These are phyloP conservation scores for Colletotrichum navitas DNA, from an alignment of 2,329 filamentous ascomycete species.

Conservation along the genomic window DNA sequence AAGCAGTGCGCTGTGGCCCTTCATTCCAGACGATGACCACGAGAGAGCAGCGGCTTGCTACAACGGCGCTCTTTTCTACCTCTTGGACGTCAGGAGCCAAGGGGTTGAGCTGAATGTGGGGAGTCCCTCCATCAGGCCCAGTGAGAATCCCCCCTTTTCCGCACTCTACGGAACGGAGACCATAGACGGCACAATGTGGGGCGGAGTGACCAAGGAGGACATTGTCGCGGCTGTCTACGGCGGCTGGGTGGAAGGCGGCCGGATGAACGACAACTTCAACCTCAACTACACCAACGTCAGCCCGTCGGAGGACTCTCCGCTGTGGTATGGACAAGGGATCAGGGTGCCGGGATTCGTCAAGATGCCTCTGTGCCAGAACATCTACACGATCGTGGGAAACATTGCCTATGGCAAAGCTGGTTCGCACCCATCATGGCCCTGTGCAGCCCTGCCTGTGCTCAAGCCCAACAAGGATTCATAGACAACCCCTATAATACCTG, in stretches of 20 bases:
- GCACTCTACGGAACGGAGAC: slow-evolving; percentile 2
- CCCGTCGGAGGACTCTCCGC: neutral
- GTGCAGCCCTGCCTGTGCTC: neutral
- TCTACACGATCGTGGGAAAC: neutral
- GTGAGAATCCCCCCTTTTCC: slow-evolving; percentile 4
- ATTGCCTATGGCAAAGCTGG: neutral
- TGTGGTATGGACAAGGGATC: neutral
- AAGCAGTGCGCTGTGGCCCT: slow-evolving; percentile 18
- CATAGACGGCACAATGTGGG: slow-evolving; percentile 6
- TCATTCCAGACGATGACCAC: slow-evolving; percentile 9
- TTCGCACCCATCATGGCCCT: neutral
- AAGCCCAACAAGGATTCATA: neutral
- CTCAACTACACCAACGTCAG: neutral
- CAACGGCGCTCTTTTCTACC: slow-evolving; percentile 15
- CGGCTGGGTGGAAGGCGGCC: slow-evolving; percentile 10
- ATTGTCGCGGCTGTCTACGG: slow-evolving; percentile 18
- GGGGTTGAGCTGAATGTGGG: slow-evolving; percentile 11
- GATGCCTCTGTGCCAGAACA: neutral
- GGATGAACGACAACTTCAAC: slow-evolving; percentile 16
- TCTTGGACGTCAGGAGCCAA: slow-evolving; percentile 10
- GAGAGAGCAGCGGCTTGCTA: slow-evolving; percentile 19
- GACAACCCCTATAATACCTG: no score
- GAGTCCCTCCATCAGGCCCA: slow-evolving; percentile 11
- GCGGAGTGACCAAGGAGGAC: slow-evolving; percentile 24
- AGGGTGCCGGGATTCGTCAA: neutral